Percentiles rank a stretch among this genome's conserved stretches.
Evolutionary conservation across 108 stramenopile genomes (phyloP).

Genomic region (Discostella pseudostelligera): DNA sequence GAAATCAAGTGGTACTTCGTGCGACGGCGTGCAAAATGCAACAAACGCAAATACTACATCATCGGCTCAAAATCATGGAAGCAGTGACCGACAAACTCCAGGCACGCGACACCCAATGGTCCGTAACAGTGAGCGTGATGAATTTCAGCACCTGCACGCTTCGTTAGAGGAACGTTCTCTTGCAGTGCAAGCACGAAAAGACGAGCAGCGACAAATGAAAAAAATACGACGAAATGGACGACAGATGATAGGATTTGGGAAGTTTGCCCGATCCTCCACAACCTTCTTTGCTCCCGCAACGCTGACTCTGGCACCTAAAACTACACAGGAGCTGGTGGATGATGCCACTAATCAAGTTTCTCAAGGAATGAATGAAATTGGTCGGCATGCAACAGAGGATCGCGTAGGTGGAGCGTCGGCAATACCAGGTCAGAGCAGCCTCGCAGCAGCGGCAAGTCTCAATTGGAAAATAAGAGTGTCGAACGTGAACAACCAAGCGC

Average conservation of each 20-base stretch:
- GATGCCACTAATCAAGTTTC: slow-evolving; percentile 42
- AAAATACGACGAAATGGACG: slow-evolving; percentile 12
- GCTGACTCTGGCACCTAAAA: slow-evolving; percentile 37
- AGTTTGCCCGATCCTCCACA: slow-evolving; percentile 13
- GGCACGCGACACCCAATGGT: background rate
- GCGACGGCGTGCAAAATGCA: background rate
- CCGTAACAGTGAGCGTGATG: slow-evolving; percentile 25
- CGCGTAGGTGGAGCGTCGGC: background rate
- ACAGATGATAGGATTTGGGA: slow-evolving; percentile 35
- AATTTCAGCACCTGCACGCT: slow-evolving; percentile 38
- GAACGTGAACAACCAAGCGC: slow-evolving; percentile 1
- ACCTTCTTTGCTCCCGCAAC: slow-evolving; percentile 27
- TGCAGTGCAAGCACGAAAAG: slow-evolving; percentile 32
- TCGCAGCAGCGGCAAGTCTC: slow-evolving; percentile 29
- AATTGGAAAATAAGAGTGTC: slow-evolving; percentile 24
- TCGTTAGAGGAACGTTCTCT: slow-evolving; percentile 45
- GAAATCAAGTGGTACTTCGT: background rate
- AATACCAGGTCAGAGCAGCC: slow-evolving; percentile 27
- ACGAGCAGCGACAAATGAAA: slow-evolving; percentile 23
- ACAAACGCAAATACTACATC: background rate
- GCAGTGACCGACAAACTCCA: background rate
- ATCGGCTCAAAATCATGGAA: background rate
- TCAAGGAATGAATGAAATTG: slow-evolving; percentile 37
- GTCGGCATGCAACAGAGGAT: slow-evolving; percentile 12
- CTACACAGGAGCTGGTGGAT: slow-evolving; percentile 41